Evolutionary conservation across 805 yeast species (phyloP), one percentile per base, ranked within the genome.

Genomic region (Danielia oregonensis): DNA sequence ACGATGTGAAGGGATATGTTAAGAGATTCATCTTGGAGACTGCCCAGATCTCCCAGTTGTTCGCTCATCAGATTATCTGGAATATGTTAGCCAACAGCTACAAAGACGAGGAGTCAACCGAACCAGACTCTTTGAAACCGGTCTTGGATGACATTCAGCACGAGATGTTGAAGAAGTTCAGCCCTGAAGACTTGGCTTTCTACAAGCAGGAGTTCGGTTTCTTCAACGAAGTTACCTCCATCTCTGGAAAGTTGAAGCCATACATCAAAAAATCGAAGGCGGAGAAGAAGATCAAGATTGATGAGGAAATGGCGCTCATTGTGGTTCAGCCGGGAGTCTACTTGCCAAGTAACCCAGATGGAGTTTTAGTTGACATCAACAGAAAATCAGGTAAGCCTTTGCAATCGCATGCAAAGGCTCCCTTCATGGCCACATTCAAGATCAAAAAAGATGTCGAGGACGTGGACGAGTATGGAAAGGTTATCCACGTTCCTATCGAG

Each of bases 61-160:
- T 93, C 69, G 89, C 97, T 0, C 99, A 93, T 59, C 99, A 93
- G 61, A 89, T 93, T 45, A 87, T 93, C 36, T 93, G 99, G 99
- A 93, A 93, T 53, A 87, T 93, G 85, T 62, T 83, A 51, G 97
- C 99, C 1, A 93, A 94, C 54, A 78, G 88, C 42, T 93, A 76
- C 60, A 83, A 82, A 48, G 97, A 86, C 54, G 97, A 91, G 49
- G 96, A 91, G 7, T 81, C 87, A 0, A 68, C 78, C 0, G 70
- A 75, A 6, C 93, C 94, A 4, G 96, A 89, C 60, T 68, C 75
- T 1, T 67, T 91, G 51, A 91, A 91, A 58, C 96, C 97, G 1
- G 70, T 70, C 2, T 68, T 93, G 44, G 97, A 91, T 55, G 68
- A 67, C 28, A 85, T 91, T 21, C 79, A 83, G 44, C 65, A 65